These are phyloP conservation scores for Heritiera fomes DNA, from an alignment of 345 rosid genomes.

Conservation along the genomic window DNA sequence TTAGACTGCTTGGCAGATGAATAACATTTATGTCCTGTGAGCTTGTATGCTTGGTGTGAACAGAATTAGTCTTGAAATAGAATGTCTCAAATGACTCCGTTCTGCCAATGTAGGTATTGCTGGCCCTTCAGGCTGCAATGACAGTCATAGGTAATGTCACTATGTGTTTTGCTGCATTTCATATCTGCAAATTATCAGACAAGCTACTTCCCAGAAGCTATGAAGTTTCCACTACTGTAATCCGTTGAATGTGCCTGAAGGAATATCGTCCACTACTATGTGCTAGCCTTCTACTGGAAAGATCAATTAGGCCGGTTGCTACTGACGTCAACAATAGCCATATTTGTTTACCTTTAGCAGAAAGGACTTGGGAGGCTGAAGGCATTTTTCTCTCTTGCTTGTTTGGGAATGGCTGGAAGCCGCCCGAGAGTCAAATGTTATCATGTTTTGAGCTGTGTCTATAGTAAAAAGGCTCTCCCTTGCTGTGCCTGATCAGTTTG, in stretches of 20 bases:
- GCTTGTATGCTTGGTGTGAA: background rate
- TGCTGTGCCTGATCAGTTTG: conserved; percentile 12
- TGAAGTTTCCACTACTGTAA: conserved; percentile 28
- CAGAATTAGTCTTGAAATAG: background rate
- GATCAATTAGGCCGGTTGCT: no score
- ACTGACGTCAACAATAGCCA: background rate
- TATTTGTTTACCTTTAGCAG: conserved; percentile 10
- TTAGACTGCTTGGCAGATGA: conserved; percentile 1
- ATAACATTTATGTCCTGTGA: background rate
- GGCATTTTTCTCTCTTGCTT: background rate
- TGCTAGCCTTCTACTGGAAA: no score
- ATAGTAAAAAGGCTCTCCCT: background rate
- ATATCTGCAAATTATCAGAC: conserved; percentile 55
- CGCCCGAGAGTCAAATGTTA: conserved; percentile 8
- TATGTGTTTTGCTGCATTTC: conserved; percentile 66
- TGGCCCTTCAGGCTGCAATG: conserved; percentile 79
- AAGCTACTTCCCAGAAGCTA: conserved; percentile 34
- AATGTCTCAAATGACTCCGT: background rate
- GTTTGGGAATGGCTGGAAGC: conserved; percentile 4
- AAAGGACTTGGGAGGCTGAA: background rate
- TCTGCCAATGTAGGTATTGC: conserved; percentile 50
- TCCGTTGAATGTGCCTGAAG: background rate
- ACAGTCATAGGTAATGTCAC: conserved; percentile 85
- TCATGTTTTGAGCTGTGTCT: conserved; percentile 19
- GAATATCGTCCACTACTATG: background rate